Percentiles rank a stretch among this genome's conserved stretches.
phyloP scores from a whole-genome alignment of 2,329 filamentous ascomycete species.

The Aspergillus sp. region DNA sequence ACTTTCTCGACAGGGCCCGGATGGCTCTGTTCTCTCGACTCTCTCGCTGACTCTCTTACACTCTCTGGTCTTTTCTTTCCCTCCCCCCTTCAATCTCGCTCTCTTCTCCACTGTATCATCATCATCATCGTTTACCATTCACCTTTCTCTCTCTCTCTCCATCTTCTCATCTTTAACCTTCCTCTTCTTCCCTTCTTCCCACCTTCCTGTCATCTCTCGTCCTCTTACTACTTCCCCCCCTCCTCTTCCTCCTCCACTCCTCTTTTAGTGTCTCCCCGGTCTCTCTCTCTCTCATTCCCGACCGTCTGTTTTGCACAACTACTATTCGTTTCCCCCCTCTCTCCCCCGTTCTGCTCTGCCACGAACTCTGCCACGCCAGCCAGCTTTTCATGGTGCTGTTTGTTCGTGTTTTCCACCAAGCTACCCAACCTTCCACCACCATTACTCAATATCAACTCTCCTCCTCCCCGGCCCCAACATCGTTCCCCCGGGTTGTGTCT shows the following conservation, averaged over 20 bases:
- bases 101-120: constrained; percentile 23
- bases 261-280: background rate
- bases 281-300: background rate
- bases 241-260: constrained; percentile 17
- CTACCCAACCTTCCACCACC: background rate
- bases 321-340: background rate
- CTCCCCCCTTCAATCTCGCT: constrained; percentile 20
- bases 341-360: too few relatives aligned
- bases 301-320: background rate
- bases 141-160: constrained; percentile 9
- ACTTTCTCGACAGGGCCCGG: constrained; percentile 12
- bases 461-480: background rate
- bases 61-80: background rate
- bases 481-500: background rate
- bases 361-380: background rate
- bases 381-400: background rate
- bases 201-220: constrained; percentile 12
- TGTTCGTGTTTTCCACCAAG: constrained; percentile 1
- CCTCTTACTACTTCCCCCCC: constrained; percentile 12
- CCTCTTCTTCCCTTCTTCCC: constrained; percentile 14
- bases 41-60: background rate
- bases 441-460: background rate
- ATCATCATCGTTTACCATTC: constrained; percentile 15
- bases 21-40: constrained; percentile 19
- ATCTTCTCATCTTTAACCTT: constrained; percentile 15